Conservation (phyloP, 257 asterid genomes). For the Lantana camara region DNA sequence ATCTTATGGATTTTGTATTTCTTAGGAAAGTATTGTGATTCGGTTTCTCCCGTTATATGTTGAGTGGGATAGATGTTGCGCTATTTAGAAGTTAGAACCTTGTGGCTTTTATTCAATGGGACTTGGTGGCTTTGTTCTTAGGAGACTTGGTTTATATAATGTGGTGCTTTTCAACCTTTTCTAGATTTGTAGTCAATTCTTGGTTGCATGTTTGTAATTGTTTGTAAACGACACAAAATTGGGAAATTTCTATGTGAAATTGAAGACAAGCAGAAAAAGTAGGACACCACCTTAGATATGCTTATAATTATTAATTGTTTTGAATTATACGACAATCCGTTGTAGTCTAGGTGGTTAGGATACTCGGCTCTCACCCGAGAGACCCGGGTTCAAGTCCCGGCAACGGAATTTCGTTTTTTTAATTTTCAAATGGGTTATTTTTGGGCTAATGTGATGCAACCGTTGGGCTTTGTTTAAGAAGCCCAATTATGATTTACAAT, state of each 20-base stretch:
- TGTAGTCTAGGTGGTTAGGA: conserved; percentile 99
- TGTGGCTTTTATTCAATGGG: background rate
- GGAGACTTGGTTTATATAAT: background rate
- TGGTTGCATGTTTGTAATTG: background rate
- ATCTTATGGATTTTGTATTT: background rate
- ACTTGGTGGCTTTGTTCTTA: background rate
- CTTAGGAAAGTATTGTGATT: background rate
- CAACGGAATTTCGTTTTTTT: conserved; percentile 55
- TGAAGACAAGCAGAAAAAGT: too few species aligned
- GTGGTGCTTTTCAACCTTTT: background rate
- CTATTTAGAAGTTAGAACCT: background rate
- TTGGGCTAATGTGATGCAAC: too few species aligned
- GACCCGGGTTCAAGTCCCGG: conserved; percentile 98
- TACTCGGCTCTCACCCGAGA: conserved; percentile 99
- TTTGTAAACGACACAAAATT: too few species aligned
- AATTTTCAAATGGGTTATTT: too few species aligned
- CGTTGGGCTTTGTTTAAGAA: too few species aligned
- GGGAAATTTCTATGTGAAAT: too few species aligned
- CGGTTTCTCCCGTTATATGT: background rate
- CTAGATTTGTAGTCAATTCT: background rate
- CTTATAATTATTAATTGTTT: too few species aligned
- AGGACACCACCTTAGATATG: too few species aligned
- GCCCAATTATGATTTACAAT: too few species aligned
- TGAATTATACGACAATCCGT: conserved; percentile 39
- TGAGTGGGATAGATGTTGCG: background rate